Base-by-base conservation (phyloP, 768 basidiomycete genomes). In the Lyophyllum semitale region DNA sequence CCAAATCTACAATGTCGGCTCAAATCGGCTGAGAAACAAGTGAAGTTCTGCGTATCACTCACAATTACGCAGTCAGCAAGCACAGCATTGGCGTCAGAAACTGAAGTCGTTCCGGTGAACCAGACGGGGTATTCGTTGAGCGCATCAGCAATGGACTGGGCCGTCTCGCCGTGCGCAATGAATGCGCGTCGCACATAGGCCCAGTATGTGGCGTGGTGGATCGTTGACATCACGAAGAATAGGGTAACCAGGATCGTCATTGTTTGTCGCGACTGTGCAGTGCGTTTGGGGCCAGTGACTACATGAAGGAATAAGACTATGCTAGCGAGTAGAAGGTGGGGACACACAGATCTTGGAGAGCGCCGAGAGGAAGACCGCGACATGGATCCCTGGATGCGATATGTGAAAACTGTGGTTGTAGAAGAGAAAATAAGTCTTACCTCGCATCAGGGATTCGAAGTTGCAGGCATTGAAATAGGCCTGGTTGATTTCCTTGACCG, bases 381-480 rank as follows among this genome's bases (percentile, higher is more conserved):
- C 41, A 41, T 61, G 57, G 17, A 61, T 59, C 3, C 60, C 60
- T 61, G 38, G 17, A 20, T 12, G 27, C 32, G 4, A 29, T 12
- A 20, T 51, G 27, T 40, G 15, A 41, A 25, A 26, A 2, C 0
- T 13, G 30, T 27, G 30, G 17, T 1, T 20, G 6, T 17, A 50
- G 38, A 15, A 33, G 22, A 17, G 25, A n/a, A 12, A 3, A 7
- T 8, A 22, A 17, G 5, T 11, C 51, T 29, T 37, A 58, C 60
- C 60, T 48, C 57, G 57, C 60, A 61, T 61, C 29, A 61, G 48
- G n/a, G 56, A 58, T 48, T 58, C 60, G 25, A 61, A 58, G 42
- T 61, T 61, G 22, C 53, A 61, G 45, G 52, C 59, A 48, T 60
- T 53, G 53, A 60, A 60, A 20, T 60, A 60, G 8, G 59, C 48